These are phyloP conservation scores for Geosmithia putterillii DNA, from an alignment of 2,329 filamentous ascomycete species.

Conservation along the genomic window DNA sequence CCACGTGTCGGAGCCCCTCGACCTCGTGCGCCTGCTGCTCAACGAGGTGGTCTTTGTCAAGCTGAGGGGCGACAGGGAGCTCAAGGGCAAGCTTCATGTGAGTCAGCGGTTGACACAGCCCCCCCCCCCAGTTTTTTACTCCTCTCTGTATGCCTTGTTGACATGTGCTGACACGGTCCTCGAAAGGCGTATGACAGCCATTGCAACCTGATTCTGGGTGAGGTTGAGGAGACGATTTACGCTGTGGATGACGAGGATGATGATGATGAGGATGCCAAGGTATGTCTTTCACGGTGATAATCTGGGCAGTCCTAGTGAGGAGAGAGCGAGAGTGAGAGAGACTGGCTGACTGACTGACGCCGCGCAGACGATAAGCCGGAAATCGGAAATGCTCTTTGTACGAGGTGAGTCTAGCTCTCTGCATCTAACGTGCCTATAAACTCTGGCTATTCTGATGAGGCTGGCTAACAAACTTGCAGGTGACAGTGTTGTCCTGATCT, in stretches of 20 bases:
- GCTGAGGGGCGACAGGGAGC: conserved; percentile 85
- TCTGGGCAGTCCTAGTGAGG: background rate
- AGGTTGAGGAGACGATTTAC: conserved; percentile 96
- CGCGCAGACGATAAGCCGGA: conserved; percentile 76
- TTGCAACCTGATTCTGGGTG: conserved; percentile 91
- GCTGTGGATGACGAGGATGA: conserved; percentile 87
- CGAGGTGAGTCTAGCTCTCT: conserved; percentile 51
- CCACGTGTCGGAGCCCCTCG: conserved; percentile 80
- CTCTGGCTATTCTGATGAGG: background rate
- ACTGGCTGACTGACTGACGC: background rate
- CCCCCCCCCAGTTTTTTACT: background rate
- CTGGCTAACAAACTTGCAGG: conserved; percentile 29
- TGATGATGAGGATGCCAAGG: conserved; percentile 64
- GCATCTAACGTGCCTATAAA: background rate
- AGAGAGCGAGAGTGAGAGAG: background rate
- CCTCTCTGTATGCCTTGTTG: background rate
- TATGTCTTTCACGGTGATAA: conserved; percentile 20
- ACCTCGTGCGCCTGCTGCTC: conserved; percentile 85
- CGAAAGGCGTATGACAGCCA: conserved; percentile 96
- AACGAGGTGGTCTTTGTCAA: conserved; percentile 98
- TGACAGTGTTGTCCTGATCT: conserved; percentile 62
- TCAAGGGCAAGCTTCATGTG: conserved; percentile 92
- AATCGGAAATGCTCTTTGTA: conserved; percentile 97
- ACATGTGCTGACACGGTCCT: conserved; percentile 1
- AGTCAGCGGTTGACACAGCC: too few species aligned